Percentiles rank a stretch among this genome's conserved stretches.
phyloP scores from a whole-genome alignment of 2,329 filamentous ascomycete species.

The Aspergillus niger region DNA sequence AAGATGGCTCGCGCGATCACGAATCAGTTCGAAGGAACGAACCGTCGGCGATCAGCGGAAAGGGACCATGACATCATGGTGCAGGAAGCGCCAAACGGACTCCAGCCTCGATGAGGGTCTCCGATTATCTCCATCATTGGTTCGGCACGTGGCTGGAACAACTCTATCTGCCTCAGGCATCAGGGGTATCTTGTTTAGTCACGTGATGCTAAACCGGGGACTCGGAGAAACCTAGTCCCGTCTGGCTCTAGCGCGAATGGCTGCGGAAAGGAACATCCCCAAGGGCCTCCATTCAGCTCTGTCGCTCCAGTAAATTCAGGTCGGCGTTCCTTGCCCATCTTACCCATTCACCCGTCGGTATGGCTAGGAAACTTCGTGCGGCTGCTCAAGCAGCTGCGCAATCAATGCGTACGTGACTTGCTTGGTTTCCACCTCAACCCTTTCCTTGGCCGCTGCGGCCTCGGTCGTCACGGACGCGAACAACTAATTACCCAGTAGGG shows the following conservation, averaged over 20 bases:
- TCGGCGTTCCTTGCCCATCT: slow-evolving; percentile 10
- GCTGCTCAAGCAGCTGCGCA: slow-evolving; percentile 52
- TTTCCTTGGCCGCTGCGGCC: neutral
- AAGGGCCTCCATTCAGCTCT: slow-evolving; percentile 13
- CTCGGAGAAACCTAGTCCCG: slow-evolving; percentile 4
- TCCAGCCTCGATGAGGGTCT: neutral
- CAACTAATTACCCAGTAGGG: slow-evolving; percentile 36
- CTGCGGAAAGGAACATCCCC: slow-evolving; percentile 12
- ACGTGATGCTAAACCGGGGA: slow-evolving; percentile 13
- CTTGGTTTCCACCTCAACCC: neutral
- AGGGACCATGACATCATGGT: slow-evolving; percentile 13
- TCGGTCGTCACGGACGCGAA: slow-evolving; percentile 13
- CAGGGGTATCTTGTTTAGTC: neutral
- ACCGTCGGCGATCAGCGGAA: slow-evolving; percentile 6
- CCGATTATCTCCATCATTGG: neutral
- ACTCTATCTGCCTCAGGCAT: neutral
- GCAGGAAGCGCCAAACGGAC: slow-evolving; percentile 3
- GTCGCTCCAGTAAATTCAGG: slow-evolving; percentile 4
- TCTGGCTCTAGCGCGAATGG: slow-evolving; percentile 13
- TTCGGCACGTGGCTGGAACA: slow-evolving; percentile 2
- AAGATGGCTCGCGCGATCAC: neutral
- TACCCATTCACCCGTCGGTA: slow-evolving; percentile 23
- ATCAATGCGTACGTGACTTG: slow-evolving; percentile 43
- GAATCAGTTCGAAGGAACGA: neutral
- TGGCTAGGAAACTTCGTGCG: slow-evolving; percentile 49